phyloP scores from a whole-genome alignment of 1,284 basidiomycete genomes.

The Megacollybia platyphylla region DNA sequence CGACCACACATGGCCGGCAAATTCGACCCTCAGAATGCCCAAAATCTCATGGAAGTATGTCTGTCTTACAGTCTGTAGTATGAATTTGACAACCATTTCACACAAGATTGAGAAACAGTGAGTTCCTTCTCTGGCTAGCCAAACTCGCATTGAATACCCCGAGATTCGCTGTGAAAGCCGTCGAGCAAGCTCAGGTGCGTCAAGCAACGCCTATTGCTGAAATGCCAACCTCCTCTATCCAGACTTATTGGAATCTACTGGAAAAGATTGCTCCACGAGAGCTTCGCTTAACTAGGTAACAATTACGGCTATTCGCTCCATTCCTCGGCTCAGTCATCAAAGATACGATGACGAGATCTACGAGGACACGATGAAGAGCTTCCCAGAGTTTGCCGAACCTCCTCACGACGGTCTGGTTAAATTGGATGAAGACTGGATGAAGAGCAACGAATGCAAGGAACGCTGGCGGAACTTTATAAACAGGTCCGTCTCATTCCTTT shows the following conservation, averaged over 20 bases:
- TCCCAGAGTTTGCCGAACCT: constrained; percentile 71
- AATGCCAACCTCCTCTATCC: constrained; percentile 11
- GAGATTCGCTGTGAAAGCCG: constrained; percentile 91
- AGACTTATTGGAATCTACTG: constrained; percentile 96
- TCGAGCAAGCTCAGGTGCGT: constrained; percentile 85
- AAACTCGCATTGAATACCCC: neutral
- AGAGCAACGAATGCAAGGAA: constrained; percentile 83
- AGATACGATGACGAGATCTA: constrained; percentile 91
- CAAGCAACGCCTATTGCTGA: neutral
- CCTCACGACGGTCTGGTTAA: constrained; percentile 55
- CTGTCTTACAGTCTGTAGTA: neutral
- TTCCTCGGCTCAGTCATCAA: constrained; percentile 5
- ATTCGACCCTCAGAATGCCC: constrained; percentile 79
- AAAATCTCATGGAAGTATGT: constrained; percentile 77
- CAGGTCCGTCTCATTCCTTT: constrained; percentile 37
- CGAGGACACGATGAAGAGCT: constrained; percentile 62
- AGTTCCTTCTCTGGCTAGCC: constrained; percentile 16
- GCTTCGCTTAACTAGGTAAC: constrained; percentile 71
- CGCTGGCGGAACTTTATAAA: constrained; percentile 88
- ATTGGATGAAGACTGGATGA: constrained; percentile 92
- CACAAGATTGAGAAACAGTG: constrained; percentile 91
- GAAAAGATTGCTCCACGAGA: constrained; percentile 70
- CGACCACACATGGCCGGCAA: constrained; percentile 29
- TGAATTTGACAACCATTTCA: neutral
- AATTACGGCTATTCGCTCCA: neutral